Conservation (phyloP, 306 rosid species). For the Acacia confusa region DNA sequence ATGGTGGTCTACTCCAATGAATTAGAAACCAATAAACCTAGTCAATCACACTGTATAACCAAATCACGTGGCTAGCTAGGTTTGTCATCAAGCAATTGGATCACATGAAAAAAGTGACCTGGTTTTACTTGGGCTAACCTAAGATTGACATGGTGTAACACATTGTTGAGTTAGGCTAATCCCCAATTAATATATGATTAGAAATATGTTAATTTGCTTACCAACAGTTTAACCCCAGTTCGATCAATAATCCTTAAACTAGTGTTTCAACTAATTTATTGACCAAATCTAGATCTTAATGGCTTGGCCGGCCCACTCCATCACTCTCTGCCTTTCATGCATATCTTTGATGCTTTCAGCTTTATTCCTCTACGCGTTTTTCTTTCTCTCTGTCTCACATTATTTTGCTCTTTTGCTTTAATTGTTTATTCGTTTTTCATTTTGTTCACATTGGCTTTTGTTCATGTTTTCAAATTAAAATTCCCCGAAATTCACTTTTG, state of each 20-base stretch:
- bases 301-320: neutral
- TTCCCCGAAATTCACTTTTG: neutral
- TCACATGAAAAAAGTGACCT: too few relatives aligned
- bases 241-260: neutral
- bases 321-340: conserved; percentile 5
- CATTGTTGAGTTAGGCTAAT: too few relatives aligned
- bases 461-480: conserved; percentile 20
- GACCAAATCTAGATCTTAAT: neutral
- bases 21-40: too few relatives aligned
- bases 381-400: conserved; percentile 1
- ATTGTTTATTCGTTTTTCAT: neutral
- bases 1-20: neutral
- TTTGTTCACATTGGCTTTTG: conserved; percentile 47
- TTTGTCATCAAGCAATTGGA: too few relatives aligned
- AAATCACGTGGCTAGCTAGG: too few relatives aligned
- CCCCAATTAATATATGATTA: too few relatives aligned
- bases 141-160: too few relatives aligned
- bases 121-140: too few relatives aligned
- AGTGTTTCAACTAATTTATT: too few relatives aligned
- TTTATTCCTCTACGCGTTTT: conserved; percentile 48
- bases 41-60: too few relatives aligned
- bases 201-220: too few relatives aligned
- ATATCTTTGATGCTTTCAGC: conserved; percentile 33
- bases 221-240: too few relatives aligned
- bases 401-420: neutral